These are phyloP conservation scores for Phellinidium pouzarii DNA, from an alignment of 1,284 basidiomycete species.

Conservation along the genomic window DNA sequence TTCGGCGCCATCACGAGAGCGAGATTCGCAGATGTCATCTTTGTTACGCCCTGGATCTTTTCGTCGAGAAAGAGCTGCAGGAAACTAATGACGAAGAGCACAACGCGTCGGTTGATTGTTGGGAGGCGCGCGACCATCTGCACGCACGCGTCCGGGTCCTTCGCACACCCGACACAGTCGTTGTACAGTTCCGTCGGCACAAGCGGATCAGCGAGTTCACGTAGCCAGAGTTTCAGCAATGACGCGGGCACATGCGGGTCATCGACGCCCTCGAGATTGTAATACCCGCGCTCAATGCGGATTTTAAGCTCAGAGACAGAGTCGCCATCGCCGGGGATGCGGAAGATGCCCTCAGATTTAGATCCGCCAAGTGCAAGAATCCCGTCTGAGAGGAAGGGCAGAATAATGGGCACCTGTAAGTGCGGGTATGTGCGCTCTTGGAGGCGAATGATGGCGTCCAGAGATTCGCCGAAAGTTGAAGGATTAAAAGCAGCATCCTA, in stretches of 20 bases:
- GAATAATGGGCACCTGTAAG: conserved; percentile 81
- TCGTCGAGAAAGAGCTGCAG: conserved; percentile 82
- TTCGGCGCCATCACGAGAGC: conserved; percentile 87
- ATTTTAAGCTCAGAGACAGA: conserved; percentile 79
- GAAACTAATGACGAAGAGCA: conserved; percentile 84
- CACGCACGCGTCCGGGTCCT: conserved; percentile 63
- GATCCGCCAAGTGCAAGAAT: conserved; percentile 83
- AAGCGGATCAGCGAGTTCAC: conserved; percentile 83
- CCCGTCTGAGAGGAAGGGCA: conserved; percentile 86
- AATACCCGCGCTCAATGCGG: conserved; percentile 85
- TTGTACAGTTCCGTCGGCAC: conserved; percentile 84
- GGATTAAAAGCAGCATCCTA: conserved; percentile 90
- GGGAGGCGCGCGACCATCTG: conserved; percentile 72
- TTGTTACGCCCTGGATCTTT: conserved; percentile 63
- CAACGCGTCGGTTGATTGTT: conserved; percentile 75
- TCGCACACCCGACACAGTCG: conserved; percentile 70
- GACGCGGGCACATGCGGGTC: conserved; percentile 86
- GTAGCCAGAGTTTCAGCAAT: conserved; percentile 85
- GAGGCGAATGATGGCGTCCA: conserved; percentile 75
- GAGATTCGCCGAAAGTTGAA: conserved; percentile 84
- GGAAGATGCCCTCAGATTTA: conserved; percentile 83
- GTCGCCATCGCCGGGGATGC: conserved; percentile 84
- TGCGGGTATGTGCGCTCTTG: conserved; percentile 81
- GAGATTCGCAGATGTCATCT: conserved; percentile 80
- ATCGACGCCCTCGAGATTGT: conserved; percentile 80